These are phyloP conservation scores for Smittium culicis DNA, from an alignment of 371 early-diverging fungal species.

Conservation along the genomic window DNA sequence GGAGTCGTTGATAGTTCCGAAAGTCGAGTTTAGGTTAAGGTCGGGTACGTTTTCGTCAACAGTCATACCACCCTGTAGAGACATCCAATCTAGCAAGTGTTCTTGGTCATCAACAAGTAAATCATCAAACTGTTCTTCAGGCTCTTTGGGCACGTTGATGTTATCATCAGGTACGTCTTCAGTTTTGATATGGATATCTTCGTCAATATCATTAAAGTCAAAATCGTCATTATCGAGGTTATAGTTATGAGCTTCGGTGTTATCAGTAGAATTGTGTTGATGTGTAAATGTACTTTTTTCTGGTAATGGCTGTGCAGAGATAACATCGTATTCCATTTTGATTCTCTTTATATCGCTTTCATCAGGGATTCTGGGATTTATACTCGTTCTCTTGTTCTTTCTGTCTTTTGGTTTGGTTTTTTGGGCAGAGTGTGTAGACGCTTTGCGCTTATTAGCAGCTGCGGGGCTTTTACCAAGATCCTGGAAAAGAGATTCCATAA, in stretches of 20 bases:
- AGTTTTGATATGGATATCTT: neutral
- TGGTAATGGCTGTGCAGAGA: neutral
- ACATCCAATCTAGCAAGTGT: slow-evolving; percentile 6
- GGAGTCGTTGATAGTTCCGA: neutral
- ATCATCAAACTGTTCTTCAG: neutral
- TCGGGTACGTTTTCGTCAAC: slow-evolving; percentile 15
- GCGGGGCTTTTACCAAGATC: neutral
- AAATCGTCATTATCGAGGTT: neutral
- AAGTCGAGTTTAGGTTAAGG: slow-evolving; percentile 13
- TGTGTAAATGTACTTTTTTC: neutral
- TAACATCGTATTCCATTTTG: slow-evolving; percentile 4
- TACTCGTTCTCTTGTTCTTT: neutral
- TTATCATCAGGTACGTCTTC: neutral
- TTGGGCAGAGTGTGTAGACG: neutral
- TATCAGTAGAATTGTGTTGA: too few species aligned
- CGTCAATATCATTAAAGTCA: slow-evolving; percentile 1
- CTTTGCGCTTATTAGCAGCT: neutral
- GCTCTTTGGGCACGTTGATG: slow-evolving; percentile 2
- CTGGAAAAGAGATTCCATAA: slow-evolving; percentile 9
- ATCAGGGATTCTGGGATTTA: neutral
- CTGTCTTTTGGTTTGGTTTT: neutral
- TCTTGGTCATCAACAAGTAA: neutral
- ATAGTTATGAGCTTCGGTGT: neutral
- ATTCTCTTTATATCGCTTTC: slow-evolving; percentile 4
- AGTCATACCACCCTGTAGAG: slow-evolving; percentile 5